Conservation (phyloP, 1,284 basidiomycete species). For the Volvariella volvacea region DNA sequence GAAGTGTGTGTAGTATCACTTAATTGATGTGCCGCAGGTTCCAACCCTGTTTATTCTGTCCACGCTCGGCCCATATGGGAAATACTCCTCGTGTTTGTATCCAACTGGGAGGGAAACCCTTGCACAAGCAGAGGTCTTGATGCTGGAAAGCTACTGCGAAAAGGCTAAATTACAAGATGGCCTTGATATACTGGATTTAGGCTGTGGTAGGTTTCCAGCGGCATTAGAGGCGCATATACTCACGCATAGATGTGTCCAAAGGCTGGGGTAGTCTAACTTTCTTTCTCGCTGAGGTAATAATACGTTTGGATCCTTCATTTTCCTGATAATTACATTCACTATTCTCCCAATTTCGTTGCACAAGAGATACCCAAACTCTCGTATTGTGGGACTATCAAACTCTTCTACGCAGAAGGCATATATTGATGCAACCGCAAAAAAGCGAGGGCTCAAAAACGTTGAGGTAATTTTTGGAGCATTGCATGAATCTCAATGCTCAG, state of each 20-base stretch:
- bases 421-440: conserved; percentile 53
- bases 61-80: conserved; percentile 56
- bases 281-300: conserved; percentile 56
- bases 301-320: not conserved
- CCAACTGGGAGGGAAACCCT: conserved; percentile 60
- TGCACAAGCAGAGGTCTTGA: conserved; percentile 62
- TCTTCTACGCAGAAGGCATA: conserved; percentile 65
- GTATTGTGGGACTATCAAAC: conserved; percentile 65
- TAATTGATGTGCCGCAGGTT: conserved; percentile 31
- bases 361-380: conserved; percentile 70
- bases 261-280: conserved; percentile 72
- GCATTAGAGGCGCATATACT: not conserved
- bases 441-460: conserved; percentile 52
- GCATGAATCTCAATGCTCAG: not conserved
- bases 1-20: not conserved
- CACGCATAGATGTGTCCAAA: conserved; percentile 13
- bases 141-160: conserved; percentile 66
- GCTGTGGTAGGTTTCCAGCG: conserved; percentile 46
- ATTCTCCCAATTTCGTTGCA: not conserved
- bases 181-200: conserved; percentile 63
- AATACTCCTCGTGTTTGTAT: conserved; percentile 72
- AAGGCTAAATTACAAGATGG: conserved; percentile 65
- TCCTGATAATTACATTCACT: not conserved
- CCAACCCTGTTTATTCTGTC: conserved; percentile 63
- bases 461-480: conserved; percentile 26